phyloP scores from a whole-genome alignment of 768 basidiomycete species.

The Mycena galericulata region DNA sequence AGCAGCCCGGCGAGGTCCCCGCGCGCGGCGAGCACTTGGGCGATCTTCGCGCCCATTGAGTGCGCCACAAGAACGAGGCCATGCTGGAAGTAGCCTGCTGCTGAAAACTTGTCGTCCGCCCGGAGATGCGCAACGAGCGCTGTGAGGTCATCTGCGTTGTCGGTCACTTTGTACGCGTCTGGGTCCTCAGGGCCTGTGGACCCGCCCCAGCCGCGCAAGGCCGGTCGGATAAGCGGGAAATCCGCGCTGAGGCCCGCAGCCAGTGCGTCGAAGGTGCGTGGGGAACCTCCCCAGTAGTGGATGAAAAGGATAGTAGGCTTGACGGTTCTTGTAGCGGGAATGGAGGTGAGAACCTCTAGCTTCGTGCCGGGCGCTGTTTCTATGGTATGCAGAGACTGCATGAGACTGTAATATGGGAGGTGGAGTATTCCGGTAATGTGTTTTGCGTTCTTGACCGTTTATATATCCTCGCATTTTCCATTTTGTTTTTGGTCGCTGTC shows the following conservation, averaged over 20 bases:
- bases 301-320: constrained; percentile 22
- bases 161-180: constrained; percentile 7
- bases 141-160: constrained; percentile 22
- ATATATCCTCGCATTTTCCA: too few relatives aligned
- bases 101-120: not conserved
- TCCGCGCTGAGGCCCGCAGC: constrained; percentile 2
- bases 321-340: not conserved
- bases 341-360: constrained; percentile 19
- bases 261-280: constrained; percentile 11
- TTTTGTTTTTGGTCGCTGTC: too few relatives aligned
- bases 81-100: constrained; percentile 12
- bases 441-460: too few relatives aligned
- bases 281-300: constrained; percentile 30
- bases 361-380: not conserved
- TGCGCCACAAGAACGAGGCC: constrained; percentile 23
- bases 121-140: constrained; percentile 15
- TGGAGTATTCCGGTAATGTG: too few relatives aligned
- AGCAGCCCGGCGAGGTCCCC: constrained; percentile 11
- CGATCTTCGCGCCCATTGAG: constrained; percentile 32
- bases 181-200: constrained; percentile 15
- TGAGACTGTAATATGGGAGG: not conserved
- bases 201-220: constrained; percentile 22
- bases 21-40: constrained; percentile 26
- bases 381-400: constrained; percentile 10
- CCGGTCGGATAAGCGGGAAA: constrained; percentile 13